Conservation (phyloP, 192 early-diverging fungal genomes). For the Phlyctochytrium planicorne region DNA sequence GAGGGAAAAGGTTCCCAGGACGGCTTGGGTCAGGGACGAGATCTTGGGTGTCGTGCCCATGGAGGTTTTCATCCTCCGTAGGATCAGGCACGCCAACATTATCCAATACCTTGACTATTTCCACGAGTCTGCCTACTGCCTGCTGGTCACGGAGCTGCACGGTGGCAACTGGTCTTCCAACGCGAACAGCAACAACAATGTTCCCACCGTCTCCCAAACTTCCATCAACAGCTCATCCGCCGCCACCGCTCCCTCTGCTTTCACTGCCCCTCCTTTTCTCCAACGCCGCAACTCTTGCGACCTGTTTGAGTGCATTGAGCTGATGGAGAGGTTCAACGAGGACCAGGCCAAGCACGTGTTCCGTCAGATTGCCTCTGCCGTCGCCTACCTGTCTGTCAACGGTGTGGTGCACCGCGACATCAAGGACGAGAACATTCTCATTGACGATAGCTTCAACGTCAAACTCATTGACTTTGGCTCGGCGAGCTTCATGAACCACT, state of each 20-base stretch:
- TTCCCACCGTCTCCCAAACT: constrained; percentile 7
- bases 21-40: constrained; percentile 44
- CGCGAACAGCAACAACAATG: background rate
- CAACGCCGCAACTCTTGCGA: constrained; percentile 52
- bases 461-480: constrained; percentile 72
- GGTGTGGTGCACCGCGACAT: constrained; percentile 78
- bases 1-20: constrained; percentile 33
- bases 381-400: constrained; percentile 59
- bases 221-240: constrained; percentile 34
- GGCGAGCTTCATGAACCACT: constrained; percentile 37
- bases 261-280: constrained; percentile 25
- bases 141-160: constrained; percentile 52
- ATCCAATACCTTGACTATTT: constrained; percentile 54
- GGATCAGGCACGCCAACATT: constrained; percentile 57
- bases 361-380: constrained; percentile 64
- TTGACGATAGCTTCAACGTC: constrained; percentile 44
- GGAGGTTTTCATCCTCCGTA: constrained; percentile 43
- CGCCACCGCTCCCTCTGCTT: background rate
- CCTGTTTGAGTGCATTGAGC: constrained; percentile 78
- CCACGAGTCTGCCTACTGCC: constrained; percentile 39
- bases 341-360: constrained; percentile 64
- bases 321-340: constrained; percentile 62
- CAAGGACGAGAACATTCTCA: constrained; percentile 65
- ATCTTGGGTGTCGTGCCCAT: constrained; percentile 44
- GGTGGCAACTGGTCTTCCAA: constrained; percentile 33